Base-by-base conservation (phyloP, 1,284 basidiomycete genomes). In the Rhodotorula sp. region DNA sequence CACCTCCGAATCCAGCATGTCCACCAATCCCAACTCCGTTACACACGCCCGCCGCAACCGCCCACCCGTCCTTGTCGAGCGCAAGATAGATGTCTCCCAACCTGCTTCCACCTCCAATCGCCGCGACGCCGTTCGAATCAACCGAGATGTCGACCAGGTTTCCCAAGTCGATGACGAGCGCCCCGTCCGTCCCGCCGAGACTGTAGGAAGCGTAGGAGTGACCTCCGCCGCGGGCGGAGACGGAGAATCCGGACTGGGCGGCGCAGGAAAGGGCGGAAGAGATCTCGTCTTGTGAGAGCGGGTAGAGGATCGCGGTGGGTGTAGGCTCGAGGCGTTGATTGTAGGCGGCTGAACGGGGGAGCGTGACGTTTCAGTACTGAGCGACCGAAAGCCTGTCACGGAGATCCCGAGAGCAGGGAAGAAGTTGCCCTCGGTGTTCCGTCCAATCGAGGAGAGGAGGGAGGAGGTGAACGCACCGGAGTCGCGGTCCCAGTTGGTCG, bases 61-160 rank as follows among this genome's bases (percentile, higher is more conserved):
- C 80, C 20, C 77, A 68, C 18, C 75, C 78, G 34, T 77, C 67
- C 5, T 65, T 50, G 70, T 78, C 76, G 13, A 81, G 69, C 11
- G 71, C 77, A 47, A 80, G 76, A 37, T 77, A 78, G 20, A 81
- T 76, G 60, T 81, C 80, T 5, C 80, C 80, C 1, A 81, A 70
- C 2, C 78, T 61, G n/a, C 75, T 73, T 10, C 79, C 80, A 0
- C 77, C 77, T 4, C 77, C 77, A 2, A 81, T 67, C 11, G 69
- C 62, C 37, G 77, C 80, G 15, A 68, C 67, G 40, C 69, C 73
- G 1, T 72, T 40, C 4, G 65, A 68, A 28, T 76, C 69, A 15
- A 76, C 71, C 26, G 44, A 7, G 62, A 68, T 54, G 52, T 58
- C 34, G n/a, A 60, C 51, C 66, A 76, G 72, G 20, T 54, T 47